phyloP scores from a whole-genome alignment of 768 basidiomycete species.

The Gloeophyllum trabeum region DNA sequence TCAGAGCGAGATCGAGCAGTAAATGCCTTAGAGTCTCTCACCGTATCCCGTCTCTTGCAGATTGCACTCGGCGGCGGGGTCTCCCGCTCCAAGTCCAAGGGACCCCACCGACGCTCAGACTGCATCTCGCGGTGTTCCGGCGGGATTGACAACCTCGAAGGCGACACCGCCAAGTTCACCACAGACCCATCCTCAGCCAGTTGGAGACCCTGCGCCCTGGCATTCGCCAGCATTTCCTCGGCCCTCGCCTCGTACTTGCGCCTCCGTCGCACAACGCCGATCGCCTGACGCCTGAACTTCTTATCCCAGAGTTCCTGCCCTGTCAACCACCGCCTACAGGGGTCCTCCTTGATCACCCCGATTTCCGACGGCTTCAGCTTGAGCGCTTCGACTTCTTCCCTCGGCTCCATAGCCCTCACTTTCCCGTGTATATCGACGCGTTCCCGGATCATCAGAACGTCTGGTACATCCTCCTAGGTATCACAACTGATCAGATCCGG shows the following conservation, averaged over 20 bases:
- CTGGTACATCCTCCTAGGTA: conserved; percentile 16
- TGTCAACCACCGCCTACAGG: conserved; percentile 51
- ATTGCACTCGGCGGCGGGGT: conserved; percentile 63
- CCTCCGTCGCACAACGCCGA: conserved; percentile 31
- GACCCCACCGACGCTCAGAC: conserved; percentile 35
- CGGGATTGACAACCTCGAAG: neutral
- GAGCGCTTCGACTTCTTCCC: conserved; percentile 40
- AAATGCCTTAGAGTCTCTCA: conserved; percentile 12
- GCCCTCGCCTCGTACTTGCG: conserved; percentile 34
- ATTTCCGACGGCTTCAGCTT: conserved; percentile 42
- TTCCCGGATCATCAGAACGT: conserved; percentile 53
- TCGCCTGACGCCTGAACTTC: conserved; percentile 29
- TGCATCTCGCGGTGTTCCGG: conserved; percentile 20
- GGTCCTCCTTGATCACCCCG: conserved; percentile 65
- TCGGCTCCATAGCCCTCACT: conserved; percentile 53
- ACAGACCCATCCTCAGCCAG: conserved; percentile 9
- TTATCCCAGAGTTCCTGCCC: conserved; percentile 57
- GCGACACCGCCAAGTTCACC: neutral
- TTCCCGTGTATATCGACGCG: conserved; percentile 54
- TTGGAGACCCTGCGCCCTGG: conserved; percentile 33
- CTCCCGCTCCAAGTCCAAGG: conserved; percentile 54
- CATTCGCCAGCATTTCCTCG: conserved; percentile 28
- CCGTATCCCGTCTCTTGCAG: conserved; percentile 59
- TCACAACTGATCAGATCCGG: too few relatives aligned
- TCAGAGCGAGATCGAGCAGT: neutral